Base-by-base conservation (phyloP, 2,329 filamentous ascomycete genomes). In the Furcasterigmium furcatum region DNA sequence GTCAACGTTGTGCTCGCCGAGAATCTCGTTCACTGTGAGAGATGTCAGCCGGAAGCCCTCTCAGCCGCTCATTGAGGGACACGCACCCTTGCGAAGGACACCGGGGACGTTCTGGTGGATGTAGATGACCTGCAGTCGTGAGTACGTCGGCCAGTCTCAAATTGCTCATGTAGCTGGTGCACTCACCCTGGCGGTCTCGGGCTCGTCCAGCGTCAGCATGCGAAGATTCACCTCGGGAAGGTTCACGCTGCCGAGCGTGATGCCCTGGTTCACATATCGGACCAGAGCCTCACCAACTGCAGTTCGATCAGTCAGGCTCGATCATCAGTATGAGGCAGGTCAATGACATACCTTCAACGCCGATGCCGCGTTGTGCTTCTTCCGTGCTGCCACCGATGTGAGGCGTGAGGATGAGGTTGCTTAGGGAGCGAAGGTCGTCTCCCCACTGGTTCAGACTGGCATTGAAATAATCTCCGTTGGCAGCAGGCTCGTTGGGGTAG, bases 371-470 rank as follows among this genome's bases (percentile, higher is more conserved):
- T 72, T 99, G 94, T 5, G 94, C 94, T 71, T 99, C 94, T 70
- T 99, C 94, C 1, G 94, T 99, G 68, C 90, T 96, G 46, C 94
- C 94, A 57, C 94, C 94, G 61, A 99, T 97, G 66, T 99, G 94
- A 19, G 94, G 94, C 2, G 92, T 96, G 41, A 99, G 77, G 56
- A 99, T 95, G 55, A 99, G 76, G 71, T 99, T 99, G 70, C 85
- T 94, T 49, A 97, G 74, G 43, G 79, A 79, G 44, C 89, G 83
- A 40, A 99, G 80, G 50, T 96, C 91, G 59, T 91, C 84, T 22
- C 83, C 86, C 89, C 90, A 99, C 9, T 70, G 55, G 69, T 96
- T 96, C 48, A 99, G 76, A 40, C 80, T 74, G 64, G 81, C 87
- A 67, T 83, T 91, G 75, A 99, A 99, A 70, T 96, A 95, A 62